Conservation (phyloP, 2,329 filamentous ascomycete species). For the Gremmenia infestans region DNA sequence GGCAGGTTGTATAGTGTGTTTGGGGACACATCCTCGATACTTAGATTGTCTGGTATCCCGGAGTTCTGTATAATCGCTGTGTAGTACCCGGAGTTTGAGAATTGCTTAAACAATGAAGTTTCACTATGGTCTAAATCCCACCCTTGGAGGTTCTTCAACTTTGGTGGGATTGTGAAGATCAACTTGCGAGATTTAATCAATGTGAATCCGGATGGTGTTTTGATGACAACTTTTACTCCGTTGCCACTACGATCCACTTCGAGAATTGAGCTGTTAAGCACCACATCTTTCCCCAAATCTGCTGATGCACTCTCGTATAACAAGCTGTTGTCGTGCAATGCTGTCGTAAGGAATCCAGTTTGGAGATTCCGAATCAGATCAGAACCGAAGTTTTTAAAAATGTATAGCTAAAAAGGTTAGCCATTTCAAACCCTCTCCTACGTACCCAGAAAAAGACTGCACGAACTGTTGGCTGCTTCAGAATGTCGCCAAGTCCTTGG, state of each 20-base stretch:
- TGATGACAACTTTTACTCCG: conserved; percentile 28
- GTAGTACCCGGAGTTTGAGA: conserved; percentile 36
- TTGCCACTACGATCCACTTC: conserved; percentile 9
- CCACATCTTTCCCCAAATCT: conserved; percentile 10
- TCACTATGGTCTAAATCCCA: conserved; percentile 37
- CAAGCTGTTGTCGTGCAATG: conserved; percentile 11
- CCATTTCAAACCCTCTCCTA: too few relatives aligned
- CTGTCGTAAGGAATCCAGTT: conserved; percentile 12
- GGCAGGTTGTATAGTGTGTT: conserved; percentile 6
- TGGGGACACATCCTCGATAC: conserved; percentile 16
- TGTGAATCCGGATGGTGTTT: conserved; percentile 29
- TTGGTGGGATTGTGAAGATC: conserved; percentile 39
- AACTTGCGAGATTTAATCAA: conserved; percentile 37
- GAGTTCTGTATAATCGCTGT: conserved; percentile 35
- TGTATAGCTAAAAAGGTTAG: conserved; percentile 32
- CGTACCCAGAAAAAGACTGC: background rate
- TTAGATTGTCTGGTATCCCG: conserved; percentile 27
- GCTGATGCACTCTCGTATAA: conserved; percentile 13
- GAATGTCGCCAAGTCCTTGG: conserved; percentile 41
- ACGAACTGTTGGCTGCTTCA: conserved; percentile 34
- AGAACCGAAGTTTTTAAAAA: conserved; percentile 38
- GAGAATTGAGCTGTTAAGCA: conserved; percentile 14
- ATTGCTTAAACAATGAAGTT: conserved; percentile 33
- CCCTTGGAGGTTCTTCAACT: conserved; percentile 30
- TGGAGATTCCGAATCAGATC: conserved; percentile 11